Percentiles rank a stretch among this genome's conserved stretches.
Evolutionary conservation across 805 yeast species (phyloP).

Genomic region (Ogataea nakhonphanomensis): DNA sequence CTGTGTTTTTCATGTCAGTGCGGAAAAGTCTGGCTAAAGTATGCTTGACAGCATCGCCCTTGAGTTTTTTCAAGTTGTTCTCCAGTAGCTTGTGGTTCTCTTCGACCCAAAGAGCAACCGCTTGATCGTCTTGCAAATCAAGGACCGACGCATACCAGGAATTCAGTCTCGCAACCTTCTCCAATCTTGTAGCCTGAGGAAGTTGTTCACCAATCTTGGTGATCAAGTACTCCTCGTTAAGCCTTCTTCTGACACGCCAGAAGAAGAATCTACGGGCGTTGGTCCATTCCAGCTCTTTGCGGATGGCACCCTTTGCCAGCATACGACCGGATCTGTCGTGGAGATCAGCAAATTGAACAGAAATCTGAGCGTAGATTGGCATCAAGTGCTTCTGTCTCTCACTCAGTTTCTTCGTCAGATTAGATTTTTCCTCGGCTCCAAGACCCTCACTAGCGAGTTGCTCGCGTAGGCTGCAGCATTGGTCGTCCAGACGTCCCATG

Average conservation of each 20-base stretch:
- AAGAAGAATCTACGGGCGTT: slow-evolving; percentile 93
- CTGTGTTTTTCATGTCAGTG: slow-evolving; percentile 48
- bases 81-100: slow-evolving; percentile 65
- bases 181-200: slow-evolving; percentile 57
- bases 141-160: slow-evolving; percentile 78
- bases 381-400: slow-evolving; percentile 76
- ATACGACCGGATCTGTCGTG: slow-evolving; percentile 98
- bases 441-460: slow-evolving; percentile 52
- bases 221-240: slow-evolving; percentile 86
- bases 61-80: slow-evolving; percentile 57
- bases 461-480: slow-evolving; percentile 64
- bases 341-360: slow-evolving; percentile 95
- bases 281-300: slow-evolving; percentile 80
- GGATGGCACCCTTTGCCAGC: slow-evolving; percentile 90
- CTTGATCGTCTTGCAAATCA: slow-evolving; percentile 68
- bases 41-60: slow-evolving; percentile 63
- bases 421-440: slow-evolving; percentile 62
- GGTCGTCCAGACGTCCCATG: slow-evolving; percentile 83
- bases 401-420: slow-evolving; percentile 59
- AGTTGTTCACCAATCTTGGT: slow-evolving; percentile 66
- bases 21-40: slow-evolving; percentile 58
- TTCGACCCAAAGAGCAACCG: slow-evolving; percentile 83
- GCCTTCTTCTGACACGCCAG: slow-evolving; percentile 97
- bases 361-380: slow-evolving; percentile 88
- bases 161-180: slow-evolving; percentile 80